Conservation (phyloP, 176 grass and related monocot genomes). For the Melocanna baccifera region DNA sequence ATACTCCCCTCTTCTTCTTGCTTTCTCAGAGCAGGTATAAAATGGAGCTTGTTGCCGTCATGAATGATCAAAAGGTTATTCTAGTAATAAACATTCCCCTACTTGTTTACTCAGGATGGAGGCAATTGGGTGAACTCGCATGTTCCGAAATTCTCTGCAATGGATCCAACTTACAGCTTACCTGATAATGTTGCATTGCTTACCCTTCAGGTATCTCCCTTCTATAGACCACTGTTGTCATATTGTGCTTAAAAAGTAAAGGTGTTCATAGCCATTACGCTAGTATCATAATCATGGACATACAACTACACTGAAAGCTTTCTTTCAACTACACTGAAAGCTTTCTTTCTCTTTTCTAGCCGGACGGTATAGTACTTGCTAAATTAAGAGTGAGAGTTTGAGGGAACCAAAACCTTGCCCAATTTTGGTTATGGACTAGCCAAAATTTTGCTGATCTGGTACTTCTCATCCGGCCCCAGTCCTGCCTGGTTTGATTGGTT, state of each 20-base stretch:
- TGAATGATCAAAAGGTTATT: conserved; percentile 20
- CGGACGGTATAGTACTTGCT: background rate
- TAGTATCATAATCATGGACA: background rate
- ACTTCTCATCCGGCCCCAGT: background rate
- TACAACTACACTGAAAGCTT: background rate
- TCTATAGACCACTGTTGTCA: background rate
- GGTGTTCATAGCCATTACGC: background rate
- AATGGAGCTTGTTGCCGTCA: conserved; percentile 12
- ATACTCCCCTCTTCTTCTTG: conserved; percentile 91
- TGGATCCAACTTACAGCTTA: conserved; percentile 85
- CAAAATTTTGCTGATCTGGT: background rate
- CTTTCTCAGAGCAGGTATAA: conserved; percentile 83
- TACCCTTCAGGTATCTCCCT: conserved; percentile 70
- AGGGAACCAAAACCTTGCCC: background rate
- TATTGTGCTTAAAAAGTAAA: background rate
- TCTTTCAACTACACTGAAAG: background rate
- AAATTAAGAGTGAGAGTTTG: background rate
- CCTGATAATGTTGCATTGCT: conserved; percentile 93
- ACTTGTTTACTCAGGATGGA: conserved; percentile 60
- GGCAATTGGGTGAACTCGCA: conserved; percentile 78
- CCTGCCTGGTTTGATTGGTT: conserved; percentile 6
- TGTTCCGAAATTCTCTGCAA: conserved; percentile 63
- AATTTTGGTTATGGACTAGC: background rate
- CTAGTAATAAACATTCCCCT: background rate
- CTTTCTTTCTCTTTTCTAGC: background rate